Evolutionary conservation across 1,284 basidiomycete species (phyloP).

Genomic region (Boletus subluridellus): DNA sequence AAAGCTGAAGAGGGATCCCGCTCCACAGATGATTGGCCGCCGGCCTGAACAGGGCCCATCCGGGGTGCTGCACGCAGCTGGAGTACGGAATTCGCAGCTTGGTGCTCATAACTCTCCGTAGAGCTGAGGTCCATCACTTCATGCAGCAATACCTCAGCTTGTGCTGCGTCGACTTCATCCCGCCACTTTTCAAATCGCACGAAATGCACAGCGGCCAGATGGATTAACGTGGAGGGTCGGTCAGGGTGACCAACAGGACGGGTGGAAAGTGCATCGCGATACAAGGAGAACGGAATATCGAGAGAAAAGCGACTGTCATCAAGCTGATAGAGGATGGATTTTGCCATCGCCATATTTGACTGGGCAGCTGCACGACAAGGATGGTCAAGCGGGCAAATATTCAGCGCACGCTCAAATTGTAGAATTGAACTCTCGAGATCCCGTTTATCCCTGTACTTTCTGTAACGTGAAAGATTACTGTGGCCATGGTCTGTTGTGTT

Average conservation of each 20-base stretch:
- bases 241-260: background rate
- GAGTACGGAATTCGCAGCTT: background rate
- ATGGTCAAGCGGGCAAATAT: background rate
- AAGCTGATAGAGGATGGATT: background rate
- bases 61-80: background rate
- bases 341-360: background rate
- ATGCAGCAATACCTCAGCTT: background rate
- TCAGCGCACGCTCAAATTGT: background rate
- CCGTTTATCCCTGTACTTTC: background rate
- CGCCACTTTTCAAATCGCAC: background rate
- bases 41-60: background rate
- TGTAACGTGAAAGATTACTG: background rate
- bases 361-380: background rate
- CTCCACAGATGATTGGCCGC: background rate
- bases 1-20: background rate
- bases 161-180: background rate
- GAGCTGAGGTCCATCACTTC: background rate
- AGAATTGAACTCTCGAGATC: background rate
- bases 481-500: background rate
- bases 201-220: background rate
- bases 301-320: background rate
- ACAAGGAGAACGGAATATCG: background rate
- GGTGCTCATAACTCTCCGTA: background rate
- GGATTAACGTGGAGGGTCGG: background rate
- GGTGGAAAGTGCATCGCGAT: background rate